Percentiles rank a stretch among this genome's conserved stretches.
Conservation (phyloP, 139 green algal genomes). For the Chlorella ohadii region DNA sequence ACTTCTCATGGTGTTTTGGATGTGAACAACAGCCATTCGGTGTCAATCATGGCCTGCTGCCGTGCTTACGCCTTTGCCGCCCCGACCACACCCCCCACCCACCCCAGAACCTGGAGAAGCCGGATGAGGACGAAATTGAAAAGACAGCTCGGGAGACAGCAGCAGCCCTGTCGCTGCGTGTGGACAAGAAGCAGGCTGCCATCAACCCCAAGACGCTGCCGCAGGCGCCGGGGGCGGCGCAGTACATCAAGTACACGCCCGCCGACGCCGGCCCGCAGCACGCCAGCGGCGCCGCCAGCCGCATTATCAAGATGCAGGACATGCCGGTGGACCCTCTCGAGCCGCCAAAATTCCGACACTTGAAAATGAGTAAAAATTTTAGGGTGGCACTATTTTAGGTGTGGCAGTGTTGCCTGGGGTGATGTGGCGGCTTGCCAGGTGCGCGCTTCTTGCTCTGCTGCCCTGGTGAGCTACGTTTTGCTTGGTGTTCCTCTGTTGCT, state of each 20-base stretch:
- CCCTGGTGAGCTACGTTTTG: too few species aligned
- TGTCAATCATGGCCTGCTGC: too few species aligned
- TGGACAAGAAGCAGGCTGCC: conserved; percentile 81
- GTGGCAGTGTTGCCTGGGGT: too few species aligned
- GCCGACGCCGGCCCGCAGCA: conserved; percentile 68
- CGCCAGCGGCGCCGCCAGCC: conserved; percentile 76
- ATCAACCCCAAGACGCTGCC: conserved; percentile 85
- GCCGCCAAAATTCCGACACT: conserved; percentile 91
- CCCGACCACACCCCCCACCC: too few species aligned
- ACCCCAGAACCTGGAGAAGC: conserved; percentile 67
- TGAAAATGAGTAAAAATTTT: conserved; percentile 21
- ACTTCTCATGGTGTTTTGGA: too few species aligned
- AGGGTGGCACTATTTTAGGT: too few species aligned
- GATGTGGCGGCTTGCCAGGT: too few species aligned
- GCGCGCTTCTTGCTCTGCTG: too few species aligned
- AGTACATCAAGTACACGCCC: conserved; percentile 98
- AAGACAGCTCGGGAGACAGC: conserved; percentile 73
- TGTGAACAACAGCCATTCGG: too few species aligned
- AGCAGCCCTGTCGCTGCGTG: conserved; percentile 73
- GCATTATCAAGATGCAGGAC: conserved; percentile 98
- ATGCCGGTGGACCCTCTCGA: conserved; percentile 96
- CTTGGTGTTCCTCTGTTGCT: too few species aligned
- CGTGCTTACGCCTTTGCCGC: too few species aligned
- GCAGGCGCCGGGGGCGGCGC: conserved; percentile 71
- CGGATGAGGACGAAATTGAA: conserved; percentile 86